Percentiles rank a stretch among this genome's conserved stretches.
Evolutionary conservation across 2,329 filamentous ascomycete genomes (phyloP).

Genomic region (Whalleya microplaca): DNA sequence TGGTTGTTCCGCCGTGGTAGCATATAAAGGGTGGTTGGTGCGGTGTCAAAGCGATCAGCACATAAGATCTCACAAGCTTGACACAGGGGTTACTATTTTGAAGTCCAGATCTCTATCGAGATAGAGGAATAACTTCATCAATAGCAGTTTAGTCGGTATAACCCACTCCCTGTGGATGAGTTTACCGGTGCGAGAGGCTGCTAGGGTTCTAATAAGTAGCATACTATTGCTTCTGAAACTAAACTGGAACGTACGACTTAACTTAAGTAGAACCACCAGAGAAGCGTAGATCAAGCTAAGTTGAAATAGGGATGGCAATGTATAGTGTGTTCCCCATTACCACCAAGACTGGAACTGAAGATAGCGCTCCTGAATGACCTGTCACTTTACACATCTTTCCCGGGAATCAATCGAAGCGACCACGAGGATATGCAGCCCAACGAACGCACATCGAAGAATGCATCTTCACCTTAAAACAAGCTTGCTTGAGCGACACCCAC

Average conservation of each 20-base stretch:
- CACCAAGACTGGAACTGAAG: background rate
- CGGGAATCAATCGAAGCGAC: background rate
- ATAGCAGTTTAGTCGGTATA: background rate
- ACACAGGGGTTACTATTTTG: background rate
- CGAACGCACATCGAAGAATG: slow-evolving; percentile 6
- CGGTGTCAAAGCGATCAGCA: background rate
- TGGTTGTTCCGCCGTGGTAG: background rate
- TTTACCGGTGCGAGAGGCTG: background rate
- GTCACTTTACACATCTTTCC: slow-evolving; percentile 7
- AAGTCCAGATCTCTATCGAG: background rate
- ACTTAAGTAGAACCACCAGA: background rate
- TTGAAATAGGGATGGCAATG: background rate
- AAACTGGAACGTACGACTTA: background rate
- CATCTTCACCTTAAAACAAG: background rate
- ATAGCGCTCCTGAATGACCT: slow-evolving; percentile 5
- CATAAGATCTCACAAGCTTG: background rate
- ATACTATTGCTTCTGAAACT: background rate
- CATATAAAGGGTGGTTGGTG: background rate
- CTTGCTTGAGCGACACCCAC: slow-evolving; percentile 14
- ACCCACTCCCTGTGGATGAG: background rate
- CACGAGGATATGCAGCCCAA: slow-evolving; percentile 6
- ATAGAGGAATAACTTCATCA: background rate
- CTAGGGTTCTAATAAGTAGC: background rate
- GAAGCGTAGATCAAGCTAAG: background rate
- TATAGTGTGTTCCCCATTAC: background rate